phyloP scores from a whole-genome alignment of 768 basidiomycete genomes.

The Lactarius evosmus region DNA sequence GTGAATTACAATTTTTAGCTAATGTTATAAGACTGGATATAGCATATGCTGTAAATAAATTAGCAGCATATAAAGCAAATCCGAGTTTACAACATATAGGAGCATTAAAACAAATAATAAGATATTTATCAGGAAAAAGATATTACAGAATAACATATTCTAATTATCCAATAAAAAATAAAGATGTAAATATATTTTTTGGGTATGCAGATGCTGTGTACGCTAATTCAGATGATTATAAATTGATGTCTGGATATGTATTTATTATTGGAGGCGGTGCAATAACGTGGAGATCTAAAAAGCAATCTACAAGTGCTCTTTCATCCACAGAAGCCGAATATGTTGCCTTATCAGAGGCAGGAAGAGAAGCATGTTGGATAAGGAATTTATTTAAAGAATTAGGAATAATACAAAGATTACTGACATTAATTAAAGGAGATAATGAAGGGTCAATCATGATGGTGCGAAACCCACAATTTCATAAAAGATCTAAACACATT shows the following conservation, averaged over 20 bases:
- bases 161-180: too few relatives aligned
- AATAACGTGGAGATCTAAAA: neutral
- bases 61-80: neutral
- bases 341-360: neutral
- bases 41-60: neutral
- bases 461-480: neutral
- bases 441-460: neutral
- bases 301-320: neutral
- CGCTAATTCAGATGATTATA: neutral
- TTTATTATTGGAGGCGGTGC: neutral
- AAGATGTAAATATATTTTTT: neutral
- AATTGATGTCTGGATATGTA: neutral
- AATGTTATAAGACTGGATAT: neutral
- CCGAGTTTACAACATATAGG: neutral
- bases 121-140: neutral
- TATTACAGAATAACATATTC: neutral
- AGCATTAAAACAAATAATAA: neutral
- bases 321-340: too few relatives aligned
- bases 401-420: too few relatives aligned
- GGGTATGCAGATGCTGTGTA: neutral
- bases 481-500: neutral
- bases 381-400: neutral
- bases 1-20: neutral
- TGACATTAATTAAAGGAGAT: neutral
- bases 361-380: neutral